Conservation (phyloP, 164 flowering plant genomes). For the Tetracentron sinense region DNA sequence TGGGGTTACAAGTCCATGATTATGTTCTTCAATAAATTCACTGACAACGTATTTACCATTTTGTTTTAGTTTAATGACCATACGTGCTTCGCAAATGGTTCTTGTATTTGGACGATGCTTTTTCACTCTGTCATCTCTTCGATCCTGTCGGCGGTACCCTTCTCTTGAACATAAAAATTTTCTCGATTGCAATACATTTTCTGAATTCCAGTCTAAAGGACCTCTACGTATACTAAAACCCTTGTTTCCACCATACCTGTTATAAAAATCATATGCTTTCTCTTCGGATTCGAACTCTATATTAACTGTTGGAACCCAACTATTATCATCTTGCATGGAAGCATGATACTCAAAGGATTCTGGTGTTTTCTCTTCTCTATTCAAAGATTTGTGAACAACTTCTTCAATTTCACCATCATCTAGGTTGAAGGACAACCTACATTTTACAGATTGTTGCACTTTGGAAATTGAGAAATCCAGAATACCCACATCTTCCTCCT, state of each 20-base stretch:
- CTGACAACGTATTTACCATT: not conserved
- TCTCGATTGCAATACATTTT: not conserved
- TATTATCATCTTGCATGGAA: too few relatives aligned
- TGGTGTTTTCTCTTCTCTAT: too few relatives aligned
- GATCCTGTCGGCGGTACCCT: not conserved
- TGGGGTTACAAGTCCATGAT: not conserved
- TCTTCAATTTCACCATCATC: too few relatives aligned
- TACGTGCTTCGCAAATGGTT: not conserved
- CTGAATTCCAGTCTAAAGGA: not conserved
- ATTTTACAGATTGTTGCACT: too few relatives aligned
- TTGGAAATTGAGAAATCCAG: too few relatives aligned
- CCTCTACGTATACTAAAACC: not conserved
- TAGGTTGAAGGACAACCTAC: too few relatives aligned
- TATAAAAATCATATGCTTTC: not conserved
- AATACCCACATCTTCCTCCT: too few relatives aligned
- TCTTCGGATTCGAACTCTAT: not conserved
- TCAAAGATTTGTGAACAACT: too few relatives aligned
- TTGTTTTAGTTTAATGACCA: not conserved
- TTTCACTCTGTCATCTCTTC: not conserved
- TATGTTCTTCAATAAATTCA: not conserved
- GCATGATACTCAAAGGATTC: too few relatives aligned
- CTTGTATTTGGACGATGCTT: not conserved
- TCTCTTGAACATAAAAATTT: not conserved
- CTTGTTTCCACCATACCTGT: not conserved
- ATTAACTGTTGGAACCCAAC: not conserved